phyloP scores from a whole-genome alignment of 805 yeast species.

The Cyberlindnera mrakii region DNA sequence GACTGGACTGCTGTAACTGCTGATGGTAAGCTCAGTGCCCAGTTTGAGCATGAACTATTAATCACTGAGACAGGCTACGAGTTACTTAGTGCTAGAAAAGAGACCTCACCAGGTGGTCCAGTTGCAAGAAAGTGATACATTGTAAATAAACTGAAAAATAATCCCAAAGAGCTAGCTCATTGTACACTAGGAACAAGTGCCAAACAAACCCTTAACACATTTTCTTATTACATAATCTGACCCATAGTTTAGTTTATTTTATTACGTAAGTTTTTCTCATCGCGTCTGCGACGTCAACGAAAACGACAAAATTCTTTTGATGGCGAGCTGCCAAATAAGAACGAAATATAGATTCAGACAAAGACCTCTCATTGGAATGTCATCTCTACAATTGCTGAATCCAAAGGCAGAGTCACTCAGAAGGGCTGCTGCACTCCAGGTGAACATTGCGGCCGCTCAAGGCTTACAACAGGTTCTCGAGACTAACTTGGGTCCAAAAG shows the following conservation, averaged over 20 bases:
- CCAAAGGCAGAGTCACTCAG: constrained; percentile 98
- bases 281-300: too few species aligned
- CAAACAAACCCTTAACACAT: too few species aligned
- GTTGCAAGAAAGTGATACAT: constrained; percentile 38
- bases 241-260: too few species aligned
- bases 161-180: too few species aligned
- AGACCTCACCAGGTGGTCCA: constrained; percentile 87
- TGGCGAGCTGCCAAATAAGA: too few species aligned
- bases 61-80: constrained; percentile 94
- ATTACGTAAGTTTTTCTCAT: too few species aligned
- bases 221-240: too few species aligned
- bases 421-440: constrained; percentile 91
- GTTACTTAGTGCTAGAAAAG: constrained; percentile 76
- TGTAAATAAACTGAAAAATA: background rate
- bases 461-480: constrained; percentile 91
- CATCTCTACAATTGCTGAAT: constrained; percentile 79
- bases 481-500: constrained; percentile 93
- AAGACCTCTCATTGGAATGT: constrained; percentile 29
- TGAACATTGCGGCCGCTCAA: constrained; percentile 92
- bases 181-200: too few species aligned
- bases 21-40: constrained; percentile 89
- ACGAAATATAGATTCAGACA: background rate
- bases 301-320: too few species aligned
- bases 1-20: constrained; percentile 92
- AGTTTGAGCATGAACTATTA: constrained; percentile 88